phyloP scores from a whole-genome alignment of 208 protist species.

The Crithidia sp. region DNA sequence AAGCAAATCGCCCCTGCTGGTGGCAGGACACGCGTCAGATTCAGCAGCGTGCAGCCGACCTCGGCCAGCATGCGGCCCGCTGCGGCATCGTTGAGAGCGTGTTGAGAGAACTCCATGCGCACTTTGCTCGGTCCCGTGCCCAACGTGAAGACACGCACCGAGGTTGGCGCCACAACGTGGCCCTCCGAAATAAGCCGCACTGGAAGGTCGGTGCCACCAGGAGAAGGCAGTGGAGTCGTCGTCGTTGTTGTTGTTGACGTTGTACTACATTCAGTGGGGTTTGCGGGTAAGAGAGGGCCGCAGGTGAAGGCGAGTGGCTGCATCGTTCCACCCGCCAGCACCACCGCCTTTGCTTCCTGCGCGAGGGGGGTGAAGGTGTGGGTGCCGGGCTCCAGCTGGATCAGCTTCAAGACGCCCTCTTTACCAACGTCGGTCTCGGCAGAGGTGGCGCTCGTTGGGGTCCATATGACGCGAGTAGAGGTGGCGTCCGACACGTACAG shows the following conservation, averaged over 20 bases:
- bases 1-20: conserved; percentile 95
- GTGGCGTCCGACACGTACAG: conserved; percentile 36
- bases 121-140: conserved; percentile 60
- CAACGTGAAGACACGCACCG: conserved; percentile 74
- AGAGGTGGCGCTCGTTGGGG: neutral
- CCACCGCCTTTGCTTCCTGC: conserved; percentile 53
- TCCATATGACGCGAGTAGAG: conserved; percentile 34
- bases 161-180: conserved; percentile 87
- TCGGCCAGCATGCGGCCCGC: conserved; percentile 41
- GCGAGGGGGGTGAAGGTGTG: conserved; percentile 67
- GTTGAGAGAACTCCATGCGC: conserved; percentile 63
- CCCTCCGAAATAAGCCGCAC: conserved; percentile 64
- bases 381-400: conserved; percentile 74
- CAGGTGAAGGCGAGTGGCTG: conserved; percentile 86
- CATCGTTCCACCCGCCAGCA: conserved; percentile 95
- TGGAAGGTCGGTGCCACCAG: neutral
- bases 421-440: neutral
- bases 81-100: neutral
- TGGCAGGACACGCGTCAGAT: conserved; percentile 86
- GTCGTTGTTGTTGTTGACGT: too few species aligned
- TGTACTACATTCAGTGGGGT: too few species aligned
- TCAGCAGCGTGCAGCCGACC: conserved; percentile 82
- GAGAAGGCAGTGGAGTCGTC: neutral
- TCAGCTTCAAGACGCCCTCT: conserved; percentile 35
- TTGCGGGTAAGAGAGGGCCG: conserved; percentile 59